phyloP scores from a whole-genome alignment of 2,329 filamentous ascomycete species.

The Aspergillus flavus region DNA sequence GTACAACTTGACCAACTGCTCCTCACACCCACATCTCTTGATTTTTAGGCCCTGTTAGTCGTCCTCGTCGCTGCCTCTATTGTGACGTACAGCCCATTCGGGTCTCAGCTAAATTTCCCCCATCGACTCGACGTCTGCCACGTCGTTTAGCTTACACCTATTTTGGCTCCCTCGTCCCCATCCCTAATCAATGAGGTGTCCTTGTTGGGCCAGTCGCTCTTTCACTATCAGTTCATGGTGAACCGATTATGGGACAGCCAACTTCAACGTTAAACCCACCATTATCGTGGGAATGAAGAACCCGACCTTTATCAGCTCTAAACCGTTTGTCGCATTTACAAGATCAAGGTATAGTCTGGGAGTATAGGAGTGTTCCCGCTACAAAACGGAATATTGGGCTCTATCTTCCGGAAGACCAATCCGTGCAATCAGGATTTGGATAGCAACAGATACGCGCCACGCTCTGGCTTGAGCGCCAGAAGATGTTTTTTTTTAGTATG shows the following conservation, averaged over 20 bases:
- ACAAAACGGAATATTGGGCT: background rate
- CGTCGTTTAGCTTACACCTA: background rate
- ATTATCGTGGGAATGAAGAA: background rate
- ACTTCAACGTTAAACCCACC: background rate
- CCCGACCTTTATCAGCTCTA: background rate
- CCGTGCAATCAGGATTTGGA: background rate
- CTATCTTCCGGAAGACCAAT: background rate
- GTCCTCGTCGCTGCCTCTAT: background rate
- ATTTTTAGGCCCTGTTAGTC: background rate
- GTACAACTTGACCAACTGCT: slow-evolving; percentile 1
- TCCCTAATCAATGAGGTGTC: slow-evolving; percentile 1
- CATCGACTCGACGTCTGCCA: slow-evolving; percentile 2
- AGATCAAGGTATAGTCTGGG: background rate
- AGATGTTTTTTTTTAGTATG: background rate
- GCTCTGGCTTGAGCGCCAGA: background rate
- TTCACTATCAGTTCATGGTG: background rate
- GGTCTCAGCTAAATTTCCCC: background rate
- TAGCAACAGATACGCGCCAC: background rate
- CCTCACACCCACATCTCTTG: background rate
- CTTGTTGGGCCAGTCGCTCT: background rate
- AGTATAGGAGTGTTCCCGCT: background rate
- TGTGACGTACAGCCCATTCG: slow-evolving; percentile 5
- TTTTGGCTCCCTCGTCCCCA: background rate
- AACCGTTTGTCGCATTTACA: background rate
- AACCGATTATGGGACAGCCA: background rate